phyloP scores from a whole-genome alignment of 352 stramenopile genomes.

The Phytophthora ramorum region DNA sequence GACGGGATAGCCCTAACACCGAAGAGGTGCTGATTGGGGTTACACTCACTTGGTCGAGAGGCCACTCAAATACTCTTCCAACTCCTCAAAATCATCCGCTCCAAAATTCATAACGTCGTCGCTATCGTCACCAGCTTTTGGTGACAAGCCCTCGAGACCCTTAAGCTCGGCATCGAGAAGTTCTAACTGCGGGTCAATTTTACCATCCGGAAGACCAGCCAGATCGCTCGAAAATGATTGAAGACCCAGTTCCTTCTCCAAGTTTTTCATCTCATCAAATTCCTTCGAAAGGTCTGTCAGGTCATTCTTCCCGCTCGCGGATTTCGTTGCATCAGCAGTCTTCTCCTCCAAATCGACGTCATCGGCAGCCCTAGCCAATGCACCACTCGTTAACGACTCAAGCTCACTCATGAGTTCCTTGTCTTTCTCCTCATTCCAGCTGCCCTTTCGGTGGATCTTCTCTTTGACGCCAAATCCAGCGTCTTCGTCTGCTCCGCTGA shows the following conservation, averaged over 20 bases:
- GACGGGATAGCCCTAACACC: conserved; percentile 13
- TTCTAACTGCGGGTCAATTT: conserved; percentile 70
- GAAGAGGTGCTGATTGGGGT: not conserved
- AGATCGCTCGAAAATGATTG: conserved; percentile 64
- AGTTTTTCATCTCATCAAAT: conserved; percentile 84
- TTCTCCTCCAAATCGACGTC: conserved; percentile 57
- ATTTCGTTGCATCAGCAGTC: conserved; percentile 18
- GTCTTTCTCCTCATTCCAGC: conserved; percentile 88
- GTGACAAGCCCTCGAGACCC: conserved; percentile 61
- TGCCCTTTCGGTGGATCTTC: conserved; percentile 69
- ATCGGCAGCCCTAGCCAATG: conserved; percentile 53
- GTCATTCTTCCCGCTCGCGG: conserved; percentile 36
- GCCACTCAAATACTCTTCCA: conserved; percentile 88
- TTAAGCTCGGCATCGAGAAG: conserved; percentile 80
- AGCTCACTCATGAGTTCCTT: conserved; percentile 88
- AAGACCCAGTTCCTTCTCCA: conserved; percentile 86
- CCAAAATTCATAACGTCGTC: conserved; percentile 88
- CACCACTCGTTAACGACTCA: conserved; percentile 73
- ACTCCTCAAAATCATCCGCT: conserved; percentile 88
- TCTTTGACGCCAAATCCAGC: conserved; percentile 34
- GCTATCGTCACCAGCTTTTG: conserved; percentile 45
- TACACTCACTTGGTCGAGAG: conserved; percentile 58
- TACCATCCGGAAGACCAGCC: conserved; percentile 48
- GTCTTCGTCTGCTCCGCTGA: conserved; percentile 73
- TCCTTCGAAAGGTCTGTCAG: conserved; percentile 64